phyloP scores from a whole-genome alignment of 2,329 filamentous ascomycete genomes.

The Alternaria rosae region DNA sequence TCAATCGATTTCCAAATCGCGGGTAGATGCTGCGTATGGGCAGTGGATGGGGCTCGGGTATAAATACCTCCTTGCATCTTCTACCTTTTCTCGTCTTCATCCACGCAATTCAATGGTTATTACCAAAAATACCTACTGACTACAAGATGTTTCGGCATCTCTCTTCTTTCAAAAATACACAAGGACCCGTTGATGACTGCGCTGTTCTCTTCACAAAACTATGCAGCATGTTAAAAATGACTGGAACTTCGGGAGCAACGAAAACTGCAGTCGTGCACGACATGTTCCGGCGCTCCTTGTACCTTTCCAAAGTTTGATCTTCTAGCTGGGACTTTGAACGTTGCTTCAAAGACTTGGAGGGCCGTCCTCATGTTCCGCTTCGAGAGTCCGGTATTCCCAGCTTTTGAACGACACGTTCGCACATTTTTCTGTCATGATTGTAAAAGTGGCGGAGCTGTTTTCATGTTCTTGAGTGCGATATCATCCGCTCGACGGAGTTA shows the following conservation, averaged over 20 bases:
- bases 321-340: background rate
- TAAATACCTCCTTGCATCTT: background rate
- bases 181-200: too few species aligned
- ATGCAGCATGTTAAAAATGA: fast-evolving
- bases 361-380: background rate
- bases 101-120: background rate
- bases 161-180: too few species aligned
- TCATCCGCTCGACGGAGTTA: background rate
- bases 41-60: background rate
- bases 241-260: too few species aligned
- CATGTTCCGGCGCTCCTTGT: background rate
- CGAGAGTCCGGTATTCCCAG: background rate
- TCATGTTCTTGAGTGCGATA: background rate
- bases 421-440: background rate
- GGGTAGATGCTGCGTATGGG: background rate
- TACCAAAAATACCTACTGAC: too few species aligned
- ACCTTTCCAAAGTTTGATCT: background rate
- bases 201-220: background rate
- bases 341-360: background rate
- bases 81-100: background rate
- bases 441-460: background rate
- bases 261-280: too few species aligned
- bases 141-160: too few species aligned
- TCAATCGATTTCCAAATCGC: background rate
- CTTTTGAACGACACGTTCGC: background rate